phyloP scores from a whole-genome alignment of 192 early-diverging fungal genomes.

The Rhizophagus clarus region DNA sequence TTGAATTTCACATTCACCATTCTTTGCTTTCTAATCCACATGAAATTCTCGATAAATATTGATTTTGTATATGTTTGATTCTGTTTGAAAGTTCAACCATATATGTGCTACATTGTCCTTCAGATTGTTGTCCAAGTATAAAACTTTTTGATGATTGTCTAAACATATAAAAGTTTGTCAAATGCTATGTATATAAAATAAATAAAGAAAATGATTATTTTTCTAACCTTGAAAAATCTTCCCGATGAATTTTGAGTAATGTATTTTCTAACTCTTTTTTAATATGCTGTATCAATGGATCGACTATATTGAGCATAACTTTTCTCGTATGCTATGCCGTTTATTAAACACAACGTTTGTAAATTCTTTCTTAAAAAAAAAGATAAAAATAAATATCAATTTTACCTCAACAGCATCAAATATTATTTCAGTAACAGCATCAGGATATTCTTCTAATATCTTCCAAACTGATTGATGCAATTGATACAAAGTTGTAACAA shows the following conservation, averaged over 20 bases:
- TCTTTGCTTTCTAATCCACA: constrained; percentile 63
- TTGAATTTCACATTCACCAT: constrained; percentile 46
- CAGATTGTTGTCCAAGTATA: constrained; percentile 5
- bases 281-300: constrained; percentile 54
- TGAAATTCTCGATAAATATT: constrained; percentile 56
- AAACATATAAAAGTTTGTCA: background rate
- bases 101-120: constrained; percentile 50
- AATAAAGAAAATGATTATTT: background rate
- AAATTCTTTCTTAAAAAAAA: constrained; percentile 31
- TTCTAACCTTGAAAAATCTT: constrained; percentile 56
- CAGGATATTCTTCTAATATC: constrained; percentile 59
- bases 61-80: constrained; percentile 59
- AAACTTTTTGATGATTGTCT: constrained; percentile 41
- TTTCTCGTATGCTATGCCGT: constrained; percentile 45
- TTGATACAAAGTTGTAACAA: constrained; percentile 61
- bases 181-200: background rate
- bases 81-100: constrained; percentile 59
- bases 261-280: constrained; percentile 55
- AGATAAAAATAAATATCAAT: background rate
- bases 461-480: constrained; percentile 64
- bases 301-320: constrained; percentile 56
- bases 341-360: constrained; percentile 14
- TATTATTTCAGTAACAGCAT: constrained; percentile 49
- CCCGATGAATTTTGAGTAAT: constrained; percentile 65
- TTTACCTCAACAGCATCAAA: constrained; percentile 54